phyloP scores from a whole-genome alignment of 139 green algal genomes.

The Zygnema circumcarinatum region DNA sequence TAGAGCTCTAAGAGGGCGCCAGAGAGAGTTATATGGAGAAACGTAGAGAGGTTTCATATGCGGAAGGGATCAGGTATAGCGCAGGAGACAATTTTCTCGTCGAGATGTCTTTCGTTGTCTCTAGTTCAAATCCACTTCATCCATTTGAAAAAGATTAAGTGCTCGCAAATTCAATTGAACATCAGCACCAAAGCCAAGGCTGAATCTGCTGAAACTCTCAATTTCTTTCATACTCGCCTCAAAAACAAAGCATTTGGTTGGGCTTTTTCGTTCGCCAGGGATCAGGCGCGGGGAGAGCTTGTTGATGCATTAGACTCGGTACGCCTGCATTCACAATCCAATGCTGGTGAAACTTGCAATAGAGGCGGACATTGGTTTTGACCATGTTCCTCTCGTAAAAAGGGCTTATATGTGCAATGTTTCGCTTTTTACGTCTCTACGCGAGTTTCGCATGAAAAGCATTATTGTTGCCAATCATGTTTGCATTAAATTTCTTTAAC shows the following conservation, averaged over 20 bases:
- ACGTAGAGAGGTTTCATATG: too few species aligned
- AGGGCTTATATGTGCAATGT: not conserved
- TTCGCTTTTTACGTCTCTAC: not conserved
- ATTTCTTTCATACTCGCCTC: not conserved
- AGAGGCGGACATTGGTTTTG: too few species aligned
- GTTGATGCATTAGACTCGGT: constrained; percentile 25
- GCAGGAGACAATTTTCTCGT: too few species aligned
- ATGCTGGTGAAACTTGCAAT: too few species aligned
- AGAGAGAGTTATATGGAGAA: too few species aligned
- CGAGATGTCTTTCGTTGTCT: too few species aligned
- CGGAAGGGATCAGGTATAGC: too few species aligned
- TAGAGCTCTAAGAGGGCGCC: too few species aligned
- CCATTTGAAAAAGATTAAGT: too few species aligned
- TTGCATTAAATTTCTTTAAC: not conserved
- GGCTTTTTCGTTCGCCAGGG: not conserved
- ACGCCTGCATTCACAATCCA: not conserved
- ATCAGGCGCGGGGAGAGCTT: constrained; percentile 26
- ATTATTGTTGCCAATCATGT: not conserved
- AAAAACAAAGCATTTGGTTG: not conserved
- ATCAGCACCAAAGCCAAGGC: too few species aligned
- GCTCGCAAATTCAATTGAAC: too few species aligned
- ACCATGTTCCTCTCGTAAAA: not conserved
- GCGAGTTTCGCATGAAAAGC: not conserved
- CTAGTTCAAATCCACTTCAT: too few species aligned
- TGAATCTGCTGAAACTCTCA: not conserved